Evolutionary conservation across 805 yeast species (phyloP).

Genomic region (Suhomyces tanzawaensis): DNA sequence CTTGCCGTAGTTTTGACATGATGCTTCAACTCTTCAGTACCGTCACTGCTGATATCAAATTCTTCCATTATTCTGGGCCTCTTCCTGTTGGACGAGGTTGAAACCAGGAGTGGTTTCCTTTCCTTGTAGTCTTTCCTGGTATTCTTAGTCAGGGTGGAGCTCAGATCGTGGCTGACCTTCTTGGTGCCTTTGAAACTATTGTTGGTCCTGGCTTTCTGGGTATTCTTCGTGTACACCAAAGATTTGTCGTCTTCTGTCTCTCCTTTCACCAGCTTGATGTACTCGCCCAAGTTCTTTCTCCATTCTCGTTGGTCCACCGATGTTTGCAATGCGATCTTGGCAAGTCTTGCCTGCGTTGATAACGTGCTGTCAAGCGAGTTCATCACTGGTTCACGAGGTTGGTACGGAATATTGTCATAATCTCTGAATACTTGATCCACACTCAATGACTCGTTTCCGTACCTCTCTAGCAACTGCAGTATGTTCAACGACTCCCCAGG

Average conservation of each 20-base stretch:
- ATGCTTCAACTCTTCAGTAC: slow-evolving; percentile 5
- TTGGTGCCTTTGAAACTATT: not conserved
- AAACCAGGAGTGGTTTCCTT: not conserved
- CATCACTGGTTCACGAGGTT: slow-evolving; percentile 15
- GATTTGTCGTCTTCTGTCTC: not conserved
- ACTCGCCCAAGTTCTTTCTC: slow-evolving; percentile 19
- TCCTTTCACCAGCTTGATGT: slow-evolving; percentile 11
- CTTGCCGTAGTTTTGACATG: not conserved
- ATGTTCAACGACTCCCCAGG: slow-evolving; percentile 81
- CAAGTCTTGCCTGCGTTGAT: slow-evolving; percentile 15
- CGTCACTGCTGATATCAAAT: slow-evolving; percentile 8
- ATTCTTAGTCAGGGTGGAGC: not conserved
- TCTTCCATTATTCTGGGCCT: slow-evolving; percentile 4
- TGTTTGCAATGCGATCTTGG: slow-evolving; percentile 27
- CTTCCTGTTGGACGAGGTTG: not conserved
- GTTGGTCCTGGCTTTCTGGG: not conserved
- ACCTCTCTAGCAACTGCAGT: slow-evolving; percentile 36
- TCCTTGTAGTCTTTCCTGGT: not conserved
- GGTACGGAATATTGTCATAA: slow-evolving; percentile 7
- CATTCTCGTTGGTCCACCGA: slow-evolving; percentile 25
- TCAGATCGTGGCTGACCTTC: not conserved
- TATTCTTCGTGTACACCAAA: not conserved
- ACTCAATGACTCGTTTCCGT: not conserved
- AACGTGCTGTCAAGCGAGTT: slow-evolving; percentile 15
- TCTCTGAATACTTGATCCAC: slow-evolving; percentile 12